phyloP scores from a whole-genome alignment of 2,329 filamentous ascomycete genomes.

The Penicillium hesseltinei region DNA sequence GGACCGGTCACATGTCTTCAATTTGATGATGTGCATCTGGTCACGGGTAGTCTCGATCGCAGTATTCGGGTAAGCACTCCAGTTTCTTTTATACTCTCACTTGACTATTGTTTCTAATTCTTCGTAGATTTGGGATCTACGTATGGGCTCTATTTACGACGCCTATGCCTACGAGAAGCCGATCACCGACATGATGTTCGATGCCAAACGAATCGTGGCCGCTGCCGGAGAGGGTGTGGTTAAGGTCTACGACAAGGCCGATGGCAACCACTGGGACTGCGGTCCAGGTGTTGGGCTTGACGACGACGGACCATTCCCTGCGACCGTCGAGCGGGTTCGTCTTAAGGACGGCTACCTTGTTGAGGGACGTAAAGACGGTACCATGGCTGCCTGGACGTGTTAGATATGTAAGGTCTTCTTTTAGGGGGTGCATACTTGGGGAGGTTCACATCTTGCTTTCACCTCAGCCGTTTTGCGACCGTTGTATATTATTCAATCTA shows the following conservation, averaged over 20 bases:
- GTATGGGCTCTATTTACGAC: slow-evolving; percentile 91
- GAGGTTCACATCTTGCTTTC: not conserved
- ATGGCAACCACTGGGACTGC: slow-evolving; percentile 94
- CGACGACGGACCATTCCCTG: slow-evolving; percentile 62
- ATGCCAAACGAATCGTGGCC: slow-evolving; percentile 80
- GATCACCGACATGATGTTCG: slow-evolving; percentile 97
- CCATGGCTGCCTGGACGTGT: slow-evolving; percentile 88
- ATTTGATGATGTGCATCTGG: slow-evolving; percentile 92
- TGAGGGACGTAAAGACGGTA: slow-evolving; percentile 83
- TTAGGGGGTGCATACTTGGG: slow-evolving; percentile 6
- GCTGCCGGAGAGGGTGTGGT: slow-evolving; percentile 90
- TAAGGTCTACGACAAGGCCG: slow-evolving; percentile 97
- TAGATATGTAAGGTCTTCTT: slow-evolving; percentile 30
- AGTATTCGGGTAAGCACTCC: slow-evolving; percentile 77
- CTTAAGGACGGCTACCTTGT: slow-evolving; percentile 93
- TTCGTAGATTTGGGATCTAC: slow-evolving; percentile 91
- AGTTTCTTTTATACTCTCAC: not conserved
- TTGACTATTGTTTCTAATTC: slow-evolving; percentile 19
- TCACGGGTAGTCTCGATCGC: slow-evolving; percentile 88
- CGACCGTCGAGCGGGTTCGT: slow-evolving; percentile 78
- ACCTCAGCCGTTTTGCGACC: slow-evolving; percentile 11
- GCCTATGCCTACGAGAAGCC: slow-evolving; percentile 93
- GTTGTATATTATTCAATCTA: slow-evolving; percentile 26
- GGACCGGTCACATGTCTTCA: slow-evolving; percentile 91
- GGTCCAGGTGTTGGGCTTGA: slow-evolving; percentile 72